Evolutionary conservation across 164 flowering plant genomes (phyloP).

Genomic region (Kingdonia uniflora): DNA sequence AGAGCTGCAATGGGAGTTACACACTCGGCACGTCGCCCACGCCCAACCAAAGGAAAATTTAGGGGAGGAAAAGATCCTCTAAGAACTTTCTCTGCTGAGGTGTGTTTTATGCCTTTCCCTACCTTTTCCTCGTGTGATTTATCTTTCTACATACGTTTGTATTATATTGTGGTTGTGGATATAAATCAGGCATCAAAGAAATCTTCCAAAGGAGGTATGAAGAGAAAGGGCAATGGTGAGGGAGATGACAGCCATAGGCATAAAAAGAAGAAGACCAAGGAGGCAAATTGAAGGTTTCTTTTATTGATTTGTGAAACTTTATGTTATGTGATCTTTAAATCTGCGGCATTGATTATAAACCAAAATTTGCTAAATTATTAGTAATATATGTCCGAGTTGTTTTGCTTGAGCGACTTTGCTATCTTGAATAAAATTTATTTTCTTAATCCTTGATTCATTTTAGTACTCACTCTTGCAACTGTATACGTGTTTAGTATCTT

Average conservation of each 20-base stretch:
- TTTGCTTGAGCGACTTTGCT: too few species aligned
- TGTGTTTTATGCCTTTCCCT: constrained; percentile 10
- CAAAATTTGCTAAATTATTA: too few species aligned
- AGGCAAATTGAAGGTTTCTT: too few species aligned
- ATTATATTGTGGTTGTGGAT: background rate
- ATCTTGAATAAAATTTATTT: too few species aligned
- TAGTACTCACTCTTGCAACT: too few species aligned
- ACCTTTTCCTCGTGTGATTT: background rate
- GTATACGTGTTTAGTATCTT: too few species aligned
- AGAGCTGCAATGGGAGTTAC: constrained; percentile 83
- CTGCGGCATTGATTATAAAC: too few species aligned
- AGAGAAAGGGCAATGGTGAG: constrained; percentile 26
- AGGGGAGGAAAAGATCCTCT: constrained; percentile 68
- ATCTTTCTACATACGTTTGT: too few species aligned
- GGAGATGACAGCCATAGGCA: constrained; percentile 16
- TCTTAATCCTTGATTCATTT: too few species aligned
- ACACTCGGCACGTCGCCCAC: constrained; percentile 26
- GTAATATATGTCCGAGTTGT: too few species aligned
- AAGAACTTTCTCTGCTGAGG: constrained; percentile 71
- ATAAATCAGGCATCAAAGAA: constrained; percentile 36
- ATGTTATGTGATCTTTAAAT: too few species aligned
- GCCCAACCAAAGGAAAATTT: constrained; percentile 29
- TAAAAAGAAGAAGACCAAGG: constrained; percentile 22
- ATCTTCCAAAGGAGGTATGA: constrained; percentile 23
- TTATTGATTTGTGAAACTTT: too few species aligned